Conservation (phyloP, 176 grass and related monocot species). For the Alloteropsis semialata region DNA sequence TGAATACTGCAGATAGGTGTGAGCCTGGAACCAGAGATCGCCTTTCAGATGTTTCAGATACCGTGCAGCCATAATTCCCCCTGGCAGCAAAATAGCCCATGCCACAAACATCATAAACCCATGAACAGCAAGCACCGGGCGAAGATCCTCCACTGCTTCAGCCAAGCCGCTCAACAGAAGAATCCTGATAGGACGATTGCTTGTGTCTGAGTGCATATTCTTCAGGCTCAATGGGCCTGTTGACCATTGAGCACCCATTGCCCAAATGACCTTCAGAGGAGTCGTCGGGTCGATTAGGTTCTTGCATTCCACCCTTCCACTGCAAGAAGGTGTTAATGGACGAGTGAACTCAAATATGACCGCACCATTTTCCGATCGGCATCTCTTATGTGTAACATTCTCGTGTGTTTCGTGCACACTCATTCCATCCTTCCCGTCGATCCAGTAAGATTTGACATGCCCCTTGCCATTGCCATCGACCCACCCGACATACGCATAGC, state of each 20-base stretch:
- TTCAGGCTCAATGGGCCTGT: conserved; percentile 42
- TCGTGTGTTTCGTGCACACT: conserved; percentile 59
- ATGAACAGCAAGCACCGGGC: conserved; percentile 75
- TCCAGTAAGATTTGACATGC: conserved; percentile 69
- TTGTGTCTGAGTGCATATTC: conserved; percentile 84
- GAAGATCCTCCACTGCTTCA: conserved; percentile 72
- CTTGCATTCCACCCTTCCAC: conserved; percentile 68
- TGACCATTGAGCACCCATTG: conserved; percentile 79
- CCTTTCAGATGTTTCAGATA: conserved; percentile 87
- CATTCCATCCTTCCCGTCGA: conserved; percentile 60
- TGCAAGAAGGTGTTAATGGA: conserved; percentile 55
- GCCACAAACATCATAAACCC: conserved; percentile 98
- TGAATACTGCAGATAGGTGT: conserved; percentile 76
- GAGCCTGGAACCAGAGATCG: conserved; percentile 66
- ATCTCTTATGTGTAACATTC: conserved; percentile 68
- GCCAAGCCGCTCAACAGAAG: conserved; percentile 59
- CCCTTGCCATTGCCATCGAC: conserved; percentile 67
- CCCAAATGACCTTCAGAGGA: conserved; percentile 83
- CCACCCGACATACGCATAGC: conserved; percentile 83
- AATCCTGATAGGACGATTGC: conserved; percentile 63
- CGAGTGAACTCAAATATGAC: conserved; percentile 79
- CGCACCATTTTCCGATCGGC: conserved; percentile 60
- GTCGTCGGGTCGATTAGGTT: conserved; percentile 75
- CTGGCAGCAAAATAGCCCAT: conserved; percentile 67
- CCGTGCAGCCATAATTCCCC: conserved; percentile 62